phyloP scores from a whole-genome alignment of 2,329 filamentous ascomycete genomes.

The Botrytis tulipae region DNA sequence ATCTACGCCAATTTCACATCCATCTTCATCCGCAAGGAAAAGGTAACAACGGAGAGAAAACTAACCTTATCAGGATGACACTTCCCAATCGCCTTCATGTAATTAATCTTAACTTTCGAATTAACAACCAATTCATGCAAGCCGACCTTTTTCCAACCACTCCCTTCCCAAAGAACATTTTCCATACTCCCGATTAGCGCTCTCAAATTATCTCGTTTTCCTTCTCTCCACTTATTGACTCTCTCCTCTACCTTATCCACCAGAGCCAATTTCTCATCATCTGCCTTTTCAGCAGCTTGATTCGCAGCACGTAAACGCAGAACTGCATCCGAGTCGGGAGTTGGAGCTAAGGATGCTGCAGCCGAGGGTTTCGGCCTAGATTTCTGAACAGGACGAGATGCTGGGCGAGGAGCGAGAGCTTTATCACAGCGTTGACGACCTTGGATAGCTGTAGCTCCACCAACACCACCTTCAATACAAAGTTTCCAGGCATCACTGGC shows the following conservation, averaged over 20 bases:
- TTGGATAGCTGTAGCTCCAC: constrained; percentile 79
- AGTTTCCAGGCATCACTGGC: constrained; percentile 77
- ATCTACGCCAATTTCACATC: neutral
- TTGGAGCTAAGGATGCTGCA: constrained; percentile 42
- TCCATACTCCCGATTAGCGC: constrained; percentile 86
- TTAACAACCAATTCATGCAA: constrained; percentile 90
- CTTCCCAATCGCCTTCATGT: constrained; percentile 99
- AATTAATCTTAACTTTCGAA: constrained; percentile 93
- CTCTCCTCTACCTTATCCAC: constrained; percentile 80
- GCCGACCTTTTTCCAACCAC: constrained; percentile 95
- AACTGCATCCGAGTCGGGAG: constrained; percentile 70
- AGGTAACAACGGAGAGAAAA: constrained; percentile 24
- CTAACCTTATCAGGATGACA: constrained; percentile 97
- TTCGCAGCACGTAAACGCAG: constrained; percentile 80
- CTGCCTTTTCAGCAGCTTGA: constrained; percentile 76
- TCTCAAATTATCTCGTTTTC: constrained; percentile 88
- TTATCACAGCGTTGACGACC: constrained; percentile 88
- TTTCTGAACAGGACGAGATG: constrained; percentile 45
- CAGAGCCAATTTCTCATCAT: constrained; percentile 90
- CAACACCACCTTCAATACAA: constrained; percentile 80
- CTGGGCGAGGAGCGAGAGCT: constrained; percentile 67
- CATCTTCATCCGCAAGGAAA: neutral
- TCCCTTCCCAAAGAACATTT: constrained; percentile 83
- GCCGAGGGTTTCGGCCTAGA: constrained; percentile 45
- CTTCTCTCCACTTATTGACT: constrained; percentile 79